Evolutionary conservation across 2,329 filamentous ascomycete species (phyloP), one percentile per base, ranked within the genome.

Genomic region (Passalora sequoiae): DNA sequence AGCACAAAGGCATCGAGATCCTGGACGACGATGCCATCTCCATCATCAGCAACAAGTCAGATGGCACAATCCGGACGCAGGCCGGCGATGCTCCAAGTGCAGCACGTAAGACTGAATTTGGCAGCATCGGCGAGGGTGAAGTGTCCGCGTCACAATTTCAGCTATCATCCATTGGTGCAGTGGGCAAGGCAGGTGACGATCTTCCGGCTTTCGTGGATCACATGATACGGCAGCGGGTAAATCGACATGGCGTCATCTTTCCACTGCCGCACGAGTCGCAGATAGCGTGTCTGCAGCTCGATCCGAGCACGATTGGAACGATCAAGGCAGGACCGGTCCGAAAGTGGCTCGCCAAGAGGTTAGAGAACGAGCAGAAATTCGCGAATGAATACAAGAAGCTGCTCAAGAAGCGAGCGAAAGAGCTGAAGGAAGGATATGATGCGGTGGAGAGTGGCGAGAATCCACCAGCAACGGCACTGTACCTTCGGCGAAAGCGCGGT

Each of bases 201-300:
- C 68, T 96, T 1, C 91, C 89, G 0, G 68, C 75, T 0, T 97
- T 96, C 65, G 75, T 79, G 40, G 74, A 84, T 47, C 83, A 94
- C 63, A 96, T 97, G 89, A 89, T 98, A 49, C 83, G 92, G 6
- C 89, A 98, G 63, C 75, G 84, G 20, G 82, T 97, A 15, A 85
- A 86, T 48, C 75, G 84, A 1, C 80, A 91, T 59, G 92, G 92
- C 4, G 73, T 76, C 9, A 81, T 89, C 16, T 80, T 82, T 46
- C 75, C 80, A 0, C 72, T 98, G 4, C 74, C 78, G 0, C 73
- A 80, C 0, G 73, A 80, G 15, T 69, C 74, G 0, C 77, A 86
- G 3, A 72, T 95, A 1, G 73, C 78, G 0, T 75, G 85, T 53
- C 52, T 95, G 66, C 67, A 80, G 55, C 68, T 94, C 15, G 68